A percentile compares a stretch with the other conserved stretches of the same genome.
Conservation (phyloP, 352 stramenopile genomes). For the Phytophthora sp. region DNA sequence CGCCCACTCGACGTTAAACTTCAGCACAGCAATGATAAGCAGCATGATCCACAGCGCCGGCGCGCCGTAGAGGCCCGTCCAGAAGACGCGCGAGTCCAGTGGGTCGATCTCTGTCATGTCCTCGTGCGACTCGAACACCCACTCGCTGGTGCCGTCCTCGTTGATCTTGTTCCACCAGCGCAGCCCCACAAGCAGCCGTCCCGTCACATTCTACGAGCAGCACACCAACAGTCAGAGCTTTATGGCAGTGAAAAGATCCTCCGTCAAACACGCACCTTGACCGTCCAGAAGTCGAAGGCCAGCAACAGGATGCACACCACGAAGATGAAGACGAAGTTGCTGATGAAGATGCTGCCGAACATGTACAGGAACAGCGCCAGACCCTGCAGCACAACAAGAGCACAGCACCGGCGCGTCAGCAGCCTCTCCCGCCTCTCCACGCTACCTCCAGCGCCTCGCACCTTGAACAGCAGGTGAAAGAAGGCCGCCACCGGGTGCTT, state of each 20-base stretch:
- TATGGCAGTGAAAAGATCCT: constrained; percentile 35
- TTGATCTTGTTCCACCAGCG: constrained; percentile 98
- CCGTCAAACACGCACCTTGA: constrained; percentile 79
- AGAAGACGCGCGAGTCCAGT: constrained; percentile 94
- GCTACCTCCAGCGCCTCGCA: constrained; percentile 4
- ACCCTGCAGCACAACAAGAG: constrained; percentile 22
- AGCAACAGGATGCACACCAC: constrained; percentile 96
- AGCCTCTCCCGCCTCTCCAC: not conserved
- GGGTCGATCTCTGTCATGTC: constrained; percentile 90
- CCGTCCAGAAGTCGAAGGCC: constrained; percentile 98
- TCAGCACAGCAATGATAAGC: constrained; percentile 92
- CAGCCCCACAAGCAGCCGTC: constrained; percentile 92
- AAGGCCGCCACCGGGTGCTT: constrained; percentile 95
- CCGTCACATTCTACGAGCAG: constrained; percentile 87
- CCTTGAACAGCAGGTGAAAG: constrained; percentile 98
- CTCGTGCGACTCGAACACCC: constrained; percentile 97
- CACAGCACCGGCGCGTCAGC: not conserved
- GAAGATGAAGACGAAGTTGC: constrained; percentile 97
- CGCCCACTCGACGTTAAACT: constrained; percentile 95
- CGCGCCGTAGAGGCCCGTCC: constrained; percentile 95
- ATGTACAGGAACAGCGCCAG: constrained; percentile 95
- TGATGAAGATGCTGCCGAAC: constrained; percentile 90
- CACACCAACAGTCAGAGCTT: not conserved
- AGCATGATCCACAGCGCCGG: constrained; percentile 92
- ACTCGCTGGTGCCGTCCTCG: constrained; percentile 94